Evolutionary conservation across 1,139 yeast species (phyloP).

Genomic region (Arxiozyma telluris): DNA sequence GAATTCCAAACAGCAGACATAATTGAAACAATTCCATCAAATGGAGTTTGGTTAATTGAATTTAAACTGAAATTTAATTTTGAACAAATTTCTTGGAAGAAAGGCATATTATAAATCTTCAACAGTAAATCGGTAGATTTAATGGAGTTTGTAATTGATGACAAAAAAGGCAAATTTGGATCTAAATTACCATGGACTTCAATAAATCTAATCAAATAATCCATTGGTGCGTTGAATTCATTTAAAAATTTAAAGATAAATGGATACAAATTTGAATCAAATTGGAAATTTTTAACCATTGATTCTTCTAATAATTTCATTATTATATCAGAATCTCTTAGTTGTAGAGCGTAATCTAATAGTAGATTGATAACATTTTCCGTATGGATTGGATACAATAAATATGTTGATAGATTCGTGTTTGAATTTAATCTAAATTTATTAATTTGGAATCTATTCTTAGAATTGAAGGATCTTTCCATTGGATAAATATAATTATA

Average conservation of each 20-base stretch:
- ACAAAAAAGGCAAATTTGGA: constrained; percentile 18
- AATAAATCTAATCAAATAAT: constrained; percentile 29
- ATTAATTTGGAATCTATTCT: neutral
- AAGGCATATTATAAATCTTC: constrained; percentile 22
- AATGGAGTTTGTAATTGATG: constrained; percentile 19
- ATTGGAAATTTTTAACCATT: constrained; percentile 28
- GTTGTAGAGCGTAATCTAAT: constrained; percentile 27
- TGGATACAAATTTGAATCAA: constrained; percentile 30
- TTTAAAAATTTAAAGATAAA: constrained; percentile 28
- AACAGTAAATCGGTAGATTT: constrained; percentile 19
- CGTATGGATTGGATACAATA: constrained; percentile 21
- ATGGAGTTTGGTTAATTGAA: constrained; percentile 15
- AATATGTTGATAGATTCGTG: constrained; percentile 16
- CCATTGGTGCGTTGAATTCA: constrained; percentile 25
- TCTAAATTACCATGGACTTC: constrained; percentile 30
- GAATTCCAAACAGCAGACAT: constrained; percentile 18
- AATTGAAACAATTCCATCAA: constrained; percentile 8
- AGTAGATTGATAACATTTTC: constrained; percentile 23
- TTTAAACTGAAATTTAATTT: constrained; percentile 6
- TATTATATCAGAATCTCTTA: constrained; percentile 29
- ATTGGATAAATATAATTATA: constrained; percentile 33
- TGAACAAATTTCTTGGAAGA: constrained; percentile 23
- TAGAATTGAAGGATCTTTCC: constrained; percentile 9
- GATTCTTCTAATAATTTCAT: constrained; percentile 34
- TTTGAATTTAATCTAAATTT: constrained; percentile 6